These are phyloP conservation scores for Bacidia gigantensis DNA, from an alignment of 495 filamentous ascomycete genomes.

Conservation along the genomic window DNA sequence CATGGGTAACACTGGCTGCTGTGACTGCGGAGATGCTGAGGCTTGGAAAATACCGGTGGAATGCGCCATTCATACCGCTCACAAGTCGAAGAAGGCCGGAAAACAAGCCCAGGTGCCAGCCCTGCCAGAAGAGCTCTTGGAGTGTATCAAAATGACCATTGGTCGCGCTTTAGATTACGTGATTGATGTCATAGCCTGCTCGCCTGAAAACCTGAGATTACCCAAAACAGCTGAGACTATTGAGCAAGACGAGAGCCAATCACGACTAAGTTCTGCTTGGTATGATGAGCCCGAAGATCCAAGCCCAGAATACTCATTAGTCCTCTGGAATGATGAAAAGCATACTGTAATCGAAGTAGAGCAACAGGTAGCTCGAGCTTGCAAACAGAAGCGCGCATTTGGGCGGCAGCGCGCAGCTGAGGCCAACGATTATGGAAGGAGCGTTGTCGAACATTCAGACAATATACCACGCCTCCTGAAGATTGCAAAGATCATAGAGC, in stretches of 20 bases:
- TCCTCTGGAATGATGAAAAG: slow-evolving; percentile 98
- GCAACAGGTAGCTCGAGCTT: slow-evolving; percentile 80
- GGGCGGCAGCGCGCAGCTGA: slow-evolving; percentile 69
- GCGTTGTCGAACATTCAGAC: slow-evolving; percentile 60
- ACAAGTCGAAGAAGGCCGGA: slow-evolving; percentile 39
- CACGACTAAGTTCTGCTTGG: slow-evolving; percentile 60
- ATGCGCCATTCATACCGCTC: slow-evolving; percentile 81
- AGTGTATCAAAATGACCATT: slow-evolving; percentile 70
- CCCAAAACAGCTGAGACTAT: slow-evolving; percentile 71
- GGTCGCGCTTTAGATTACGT: slow-evolving; percentile 79
- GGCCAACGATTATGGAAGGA: slow-evolving; percentile 73
- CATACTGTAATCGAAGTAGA: slow-evolving; percentile 87
- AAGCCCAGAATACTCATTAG: slow-evolving; percentile 64
- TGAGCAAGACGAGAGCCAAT: slow-evolving; percentile 63
- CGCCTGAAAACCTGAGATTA: slow-evolving; percentile 83
- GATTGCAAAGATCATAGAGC: slow-evolving; percentile 73
- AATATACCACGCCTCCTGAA: slow-evolving; percentile 57
- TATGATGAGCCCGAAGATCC: slow-evolving; percentile 46
- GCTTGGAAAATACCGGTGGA: slow-evolving; percentile 80
- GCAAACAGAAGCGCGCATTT: slow-evolving; percentile 53
- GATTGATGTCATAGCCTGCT: slow-evolving; percentile 93
- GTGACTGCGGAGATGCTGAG: slow-evolving; percentile 90
- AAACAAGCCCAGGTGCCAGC: slow-evolving; percentile 45
- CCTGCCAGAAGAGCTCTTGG: slow-evolving; percentile 59
- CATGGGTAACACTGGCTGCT: slow-evolving; percentile 84